Evolutionary conservation across 23 red algal genomes (phyloP).

Genomic region (Gracilariopsis chorda): DNA sequence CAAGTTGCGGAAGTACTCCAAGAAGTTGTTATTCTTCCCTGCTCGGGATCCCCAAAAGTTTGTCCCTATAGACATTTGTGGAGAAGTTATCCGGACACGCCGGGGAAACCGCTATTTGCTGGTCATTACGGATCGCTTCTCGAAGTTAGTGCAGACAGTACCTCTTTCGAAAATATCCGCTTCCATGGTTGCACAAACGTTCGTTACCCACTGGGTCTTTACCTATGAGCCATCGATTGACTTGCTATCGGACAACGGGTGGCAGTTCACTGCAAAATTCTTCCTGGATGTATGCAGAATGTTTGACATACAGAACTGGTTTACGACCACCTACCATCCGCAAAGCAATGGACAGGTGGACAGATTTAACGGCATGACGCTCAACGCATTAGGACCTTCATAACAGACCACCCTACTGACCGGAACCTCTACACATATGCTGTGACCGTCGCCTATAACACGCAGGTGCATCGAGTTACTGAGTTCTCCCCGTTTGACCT

Average conservation of each 20-base stretch:
- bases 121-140: constrained; percentile 18
- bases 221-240: not conserved
- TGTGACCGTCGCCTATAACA: not conserved
- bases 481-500: not conserved
- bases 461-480: not conserved
- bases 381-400: not conserved
- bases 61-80: not conserved
- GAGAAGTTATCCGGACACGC: not conserved
- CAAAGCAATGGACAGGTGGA: not conserved
- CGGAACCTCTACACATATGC: not conserved
- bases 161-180: not conserved
- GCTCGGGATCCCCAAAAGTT: not conserved
- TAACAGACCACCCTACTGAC: not conserved
- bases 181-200: not conserved
- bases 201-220: not conserved
- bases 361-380: not conserved
- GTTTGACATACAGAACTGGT: not conserved
- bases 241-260: not conserved
- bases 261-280: not conserved
- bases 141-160: constrained; percentile 7
- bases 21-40: not conserved
- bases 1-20: not conserved
- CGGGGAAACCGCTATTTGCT: not conserved
- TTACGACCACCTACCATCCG: constrained; percentile 7
- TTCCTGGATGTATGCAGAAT: constrained; percentile 12